Evolutionary conservation across 1,139 yeast genomes (phyloP).

Genomic region (Blastobotrys persicus): DNA sequence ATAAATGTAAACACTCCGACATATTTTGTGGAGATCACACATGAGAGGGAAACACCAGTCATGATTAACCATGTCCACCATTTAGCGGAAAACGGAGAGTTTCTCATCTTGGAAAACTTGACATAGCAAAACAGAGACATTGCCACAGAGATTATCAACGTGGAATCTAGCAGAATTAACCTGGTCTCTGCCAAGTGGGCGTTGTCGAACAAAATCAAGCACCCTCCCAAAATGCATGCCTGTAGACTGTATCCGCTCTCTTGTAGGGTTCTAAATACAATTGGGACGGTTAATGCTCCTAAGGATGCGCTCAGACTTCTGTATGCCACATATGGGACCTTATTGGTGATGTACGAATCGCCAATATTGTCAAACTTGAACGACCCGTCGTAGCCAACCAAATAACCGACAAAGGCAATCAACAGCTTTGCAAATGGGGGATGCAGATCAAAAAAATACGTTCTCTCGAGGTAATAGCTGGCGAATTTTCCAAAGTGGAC

Average conservation of each 20-base stretch:
- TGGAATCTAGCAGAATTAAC: constrained; percentile 86
- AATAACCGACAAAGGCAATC: constrained; percentile 86
- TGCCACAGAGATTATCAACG: constrained; percentile 79
- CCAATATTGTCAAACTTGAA: constrained; percentile 93
- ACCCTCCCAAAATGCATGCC: constrained; percentile 78
- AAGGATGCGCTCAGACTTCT: constrained; percentile 78
- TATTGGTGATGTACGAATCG: constrained; percentile 67
- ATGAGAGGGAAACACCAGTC: constrained; percentile 83
- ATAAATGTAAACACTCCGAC: constrained; percentile 91
- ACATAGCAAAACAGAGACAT: constrained; percentile 74
- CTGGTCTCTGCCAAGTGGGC: constrained; percentile 93
- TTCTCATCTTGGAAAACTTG: constrained; percentile 71
- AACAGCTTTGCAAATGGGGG: constrained; percentile 96
- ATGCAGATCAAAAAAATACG: constrained; percentile 74
- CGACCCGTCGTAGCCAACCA: constrained; percentile 83
- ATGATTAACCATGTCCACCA: constrained; percentile 90
- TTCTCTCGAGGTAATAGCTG: constrained; percentile 39
- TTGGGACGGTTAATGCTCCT: constrained; percentile 79
- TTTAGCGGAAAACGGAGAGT: constrained; percentile 55
- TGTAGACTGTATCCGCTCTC: constrained; percentile 76
- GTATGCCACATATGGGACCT: constrained; percentile 87
- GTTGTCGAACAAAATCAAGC: constrained; percentile 79
- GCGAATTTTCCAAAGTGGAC: constrained; percentile 85
- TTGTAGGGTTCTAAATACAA: constrained; percentile 78
- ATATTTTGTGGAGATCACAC: constrained; percentile 89